Base-by-base conservation (phyloP, 2,329 filamentous ascomycete genomes). In the Clonostachys byssicola region DNA sequence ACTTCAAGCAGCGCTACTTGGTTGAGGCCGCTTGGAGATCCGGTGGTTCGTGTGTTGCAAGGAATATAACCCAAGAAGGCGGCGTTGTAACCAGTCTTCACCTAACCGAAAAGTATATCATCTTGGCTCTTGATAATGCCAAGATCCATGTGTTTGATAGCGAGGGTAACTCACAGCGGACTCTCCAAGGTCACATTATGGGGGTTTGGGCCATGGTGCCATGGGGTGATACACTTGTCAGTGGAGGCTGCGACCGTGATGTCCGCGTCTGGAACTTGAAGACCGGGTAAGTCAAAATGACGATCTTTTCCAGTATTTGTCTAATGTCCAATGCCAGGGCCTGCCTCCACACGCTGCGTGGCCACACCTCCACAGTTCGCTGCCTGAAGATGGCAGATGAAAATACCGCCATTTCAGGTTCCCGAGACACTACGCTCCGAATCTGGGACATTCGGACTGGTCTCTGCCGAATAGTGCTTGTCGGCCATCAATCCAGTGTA, bases 131-230 rank as follows among this genome's bases (percentile, higher is more conserved):
- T 52, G 94, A 99, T 72, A 99, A 97, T 67, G 92, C 94, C 36
- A 95, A 95, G 73, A 99, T 99, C 42, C 94, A 99, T 66, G 92
- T 99, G 23, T 99, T 97, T 62, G 89, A 97, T 64, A 92, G 90
- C 1, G 83, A 94, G 55, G 94, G 94, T 34, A 85, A 91, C 56
- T 84, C 90, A 53, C 85, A 95, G 57, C 89, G 91, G 63, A 96
- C 90, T 3, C 72, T 99, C 30, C 87, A 94, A 61, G 94, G 94
- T 12, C 94, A 99, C 70, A 89, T 97, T 41, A 99, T 99, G 94
- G 94, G 94, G 39, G 94, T 99, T 17, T 99, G 94, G 94, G 94
- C 94, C 43, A 97, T 99, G 92, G 91, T 99, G 20, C 94, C 94
- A 7, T 96, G 92, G 89, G 92, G 89, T 50, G 92, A 99, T 64